These are phyloP conservation scores for Talaromyces sp. DNA, from an alignment of 2,329 filamentous ascomycete species.

Conservation along the genomic window DNA sequence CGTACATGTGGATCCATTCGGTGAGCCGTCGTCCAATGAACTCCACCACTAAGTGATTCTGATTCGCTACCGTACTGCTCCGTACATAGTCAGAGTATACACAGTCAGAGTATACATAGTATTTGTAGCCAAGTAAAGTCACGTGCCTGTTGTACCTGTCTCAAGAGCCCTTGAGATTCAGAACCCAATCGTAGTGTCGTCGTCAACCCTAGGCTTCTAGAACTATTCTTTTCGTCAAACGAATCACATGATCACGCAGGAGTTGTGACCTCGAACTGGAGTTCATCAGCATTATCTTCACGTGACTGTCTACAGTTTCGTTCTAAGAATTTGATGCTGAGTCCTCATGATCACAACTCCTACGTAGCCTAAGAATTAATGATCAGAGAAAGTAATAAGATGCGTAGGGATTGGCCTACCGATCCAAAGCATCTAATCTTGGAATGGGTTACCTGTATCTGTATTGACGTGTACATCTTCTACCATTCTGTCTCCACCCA, in stretches of 20 bases:
- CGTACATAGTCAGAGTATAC: no score
- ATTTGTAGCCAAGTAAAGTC: neutral
- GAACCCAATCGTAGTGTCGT: neutral
- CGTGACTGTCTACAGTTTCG: neutral
- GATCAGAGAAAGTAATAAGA: neutral
- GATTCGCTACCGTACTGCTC: neutral
- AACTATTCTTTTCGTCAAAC: neutral
- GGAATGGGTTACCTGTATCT: neutral
- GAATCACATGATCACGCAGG: neutral
- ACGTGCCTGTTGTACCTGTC: neutral
- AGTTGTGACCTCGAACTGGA: neutral
- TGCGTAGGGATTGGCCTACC: neutral
- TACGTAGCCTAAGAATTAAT: neutral
- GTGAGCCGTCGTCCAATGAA: conserved; percentile 1
- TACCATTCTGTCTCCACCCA: neutral
- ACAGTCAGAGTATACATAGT: no score
- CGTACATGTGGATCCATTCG: neutral
- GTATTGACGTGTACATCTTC: neutral
- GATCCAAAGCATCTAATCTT: neutral
- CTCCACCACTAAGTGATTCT: neutral
- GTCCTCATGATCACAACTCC: neutral
- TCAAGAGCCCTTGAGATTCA: neutral
- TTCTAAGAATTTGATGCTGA: neutral
- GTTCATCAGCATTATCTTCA: neutral
- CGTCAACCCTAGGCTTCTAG: neutral